phyloP scores from a whole-genome alignment of 2,329 filamentous ascomycete genomes.

The Pseudohalonectria lignicola region DNA sequence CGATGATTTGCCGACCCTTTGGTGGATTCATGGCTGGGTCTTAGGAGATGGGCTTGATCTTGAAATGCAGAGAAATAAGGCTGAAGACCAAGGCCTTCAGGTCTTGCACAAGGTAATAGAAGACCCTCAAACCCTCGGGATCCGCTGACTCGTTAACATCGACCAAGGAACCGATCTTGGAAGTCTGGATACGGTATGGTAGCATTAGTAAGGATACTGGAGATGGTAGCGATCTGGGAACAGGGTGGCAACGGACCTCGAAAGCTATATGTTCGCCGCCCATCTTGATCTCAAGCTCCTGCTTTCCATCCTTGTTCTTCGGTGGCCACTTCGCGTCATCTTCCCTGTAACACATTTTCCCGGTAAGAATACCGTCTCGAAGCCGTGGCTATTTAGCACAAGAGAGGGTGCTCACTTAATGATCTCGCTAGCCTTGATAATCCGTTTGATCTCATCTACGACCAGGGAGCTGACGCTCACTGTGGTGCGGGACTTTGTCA shows the following conservation, averaged over 20 bases:
- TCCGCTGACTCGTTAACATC: slow-evolving; percentile 95
- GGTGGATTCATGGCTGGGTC: no score
- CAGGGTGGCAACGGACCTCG: slow-evolving; percentile 49
- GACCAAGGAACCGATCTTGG: slow-evolving; percentile 93
- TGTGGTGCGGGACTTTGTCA: slow-evolving; percentile 24
- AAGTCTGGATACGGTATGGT: slow-evolving; percentile 52
- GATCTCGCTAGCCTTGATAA: slow-evolving; percentile 95
- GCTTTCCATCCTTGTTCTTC: slow-evolving; percentile 97
- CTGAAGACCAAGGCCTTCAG: slow-evolving; percentile 95
- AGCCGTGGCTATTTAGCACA: no score
- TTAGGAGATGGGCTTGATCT: slow-evolving; percentile 77
- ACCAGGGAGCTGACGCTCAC: slow-evolving; percentile 93
- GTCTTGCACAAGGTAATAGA: slow-evolving; percentile 98
- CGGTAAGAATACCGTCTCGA: slow-evolving; percentile 11
- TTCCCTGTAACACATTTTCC: slow-evolving; percentile 49
- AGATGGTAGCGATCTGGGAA: not conserved
- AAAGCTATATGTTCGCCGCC: slow-evolving; percentile 97
- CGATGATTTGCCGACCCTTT: no score
- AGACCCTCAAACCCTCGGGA: slow-evolving; percentile 89
- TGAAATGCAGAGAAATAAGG: slow-evolving; percentile 93
- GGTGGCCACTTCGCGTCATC: slow-evolving; percentile 98
- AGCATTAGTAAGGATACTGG: not conserved
- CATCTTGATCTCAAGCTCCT: slow-evolving; percentile 89
- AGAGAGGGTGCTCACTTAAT: slow-evolving; percentile 71
- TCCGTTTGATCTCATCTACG: slow-evolving; percentile 90